phyloP scores from a whole-genome alignment of 129 eudicot genomes.

The Chrysanthemum lavandulifolium region DNA sequence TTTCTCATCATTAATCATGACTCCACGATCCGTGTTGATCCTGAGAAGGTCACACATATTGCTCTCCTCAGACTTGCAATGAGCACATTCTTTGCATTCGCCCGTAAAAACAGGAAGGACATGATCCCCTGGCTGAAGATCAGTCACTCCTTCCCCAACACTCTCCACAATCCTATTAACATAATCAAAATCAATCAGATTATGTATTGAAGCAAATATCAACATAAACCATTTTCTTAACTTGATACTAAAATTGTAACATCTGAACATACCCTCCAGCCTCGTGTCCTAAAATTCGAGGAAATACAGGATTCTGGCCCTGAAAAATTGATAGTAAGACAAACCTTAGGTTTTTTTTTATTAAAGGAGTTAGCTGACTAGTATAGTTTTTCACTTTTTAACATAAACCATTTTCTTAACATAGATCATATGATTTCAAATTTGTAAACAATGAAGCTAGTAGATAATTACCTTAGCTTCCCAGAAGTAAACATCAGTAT shows the following conservation, averaged over 20 bases:
- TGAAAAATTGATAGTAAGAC: neutral
- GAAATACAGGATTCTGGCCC: neutral
- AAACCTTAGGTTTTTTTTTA: no score
- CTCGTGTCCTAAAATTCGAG: no score
- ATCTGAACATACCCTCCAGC: neutral
- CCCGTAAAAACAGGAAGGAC: conserved; percentile 90
- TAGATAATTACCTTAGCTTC: conserved; percentile 67
- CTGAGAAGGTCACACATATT: conserved; percentile 79
- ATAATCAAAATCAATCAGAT: neutral
- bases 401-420: no score
- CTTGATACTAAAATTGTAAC: no score
- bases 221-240: no score
- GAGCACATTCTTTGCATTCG: conserved; percentile 76
- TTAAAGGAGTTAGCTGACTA: no score
- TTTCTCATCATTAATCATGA: neutral
- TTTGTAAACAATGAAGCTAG: no score
- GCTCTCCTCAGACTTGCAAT: conserved; percentile 77
- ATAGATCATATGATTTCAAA: no score
- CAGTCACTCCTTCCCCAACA: conserved; percentile 83
- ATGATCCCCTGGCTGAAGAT: conserved; percentile 68
- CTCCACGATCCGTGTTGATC: conserved; percentile 81
- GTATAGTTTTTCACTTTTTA: no score
- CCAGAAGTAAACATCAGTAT: conserved; percentile 98
- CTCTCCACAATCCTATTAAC: conserved; percentile 66
- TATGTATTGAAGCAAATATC: neutral